Conservation (phyloP, 1,284 basidiomycete species). For the Ustilago sp. region DNA sequence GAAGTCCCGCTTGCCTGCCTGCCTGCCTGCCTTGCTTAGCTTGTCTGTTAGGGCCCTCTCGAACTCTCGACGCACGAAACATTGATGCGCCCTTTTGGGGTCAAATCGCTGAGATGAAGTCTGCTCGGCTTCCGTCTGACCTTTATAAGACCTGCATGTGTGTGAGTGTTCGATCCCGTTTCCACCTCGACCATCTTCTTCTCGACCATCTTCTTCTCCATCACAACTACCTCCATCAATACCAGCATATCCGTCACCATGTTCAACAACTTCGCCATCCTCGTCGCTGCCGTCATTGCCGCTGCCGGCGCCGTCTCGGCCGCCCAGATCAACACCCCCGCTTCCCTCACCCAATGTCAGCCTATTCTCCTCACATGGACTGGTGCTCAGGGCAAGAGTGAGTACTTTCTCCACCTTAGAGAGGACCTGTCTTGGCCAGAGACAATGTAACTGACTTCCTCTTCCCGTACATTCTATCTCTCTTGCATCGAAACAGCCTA, state of each 20-base stretch:
- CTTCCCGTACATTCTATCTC: not conserved
- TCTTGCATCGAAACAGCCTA: conserved; percentile 23
- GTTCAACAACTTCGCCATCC: conserved; percentile 33
- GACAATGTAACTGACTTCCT: conserved; percentile 12
- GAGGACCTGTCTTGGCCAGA: not conserved
- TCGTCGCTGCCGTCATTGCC: conserved; percentile 34
- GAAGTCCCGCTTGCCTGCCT: not conserved
- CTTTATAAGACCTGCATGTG: conserved; percentile 6
- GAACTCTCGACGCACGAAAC: not conserved
- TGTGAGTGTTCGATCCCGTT: not conserved
- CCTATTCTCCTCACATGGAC: conserved; percentile 49
- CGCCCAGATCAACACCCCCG: conserved; percentile 52
- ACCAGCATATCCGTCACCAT: conserved; percentile 25
- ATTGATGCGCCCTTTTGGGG: conserved; percentile 1
- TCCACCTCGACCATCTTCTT: conserved; percentile 18
- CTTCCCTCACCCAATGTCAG: conserved; percentile 54
- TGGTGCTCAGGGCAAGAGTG: conserved; percentile 41
- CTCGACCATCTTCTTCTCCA: conserved; percentile 2
- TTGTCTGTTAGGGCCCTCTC: not conserved
- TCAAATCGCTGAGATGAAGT: conserved; percentile 2
- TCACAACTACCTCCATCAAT: not conserved
- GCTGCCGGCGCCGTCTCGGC: conserved; percentile 28
- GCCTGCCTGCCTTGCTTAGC: not conserved
- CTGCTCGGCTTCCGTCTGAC: not conserved
- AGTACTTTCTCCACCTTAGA: conserved; percentile 3